These are phyloP conservation scores for Hypholoma fasciculare DNA, from an alignment of 768 basidiomycete species.

Conservation along the genomic window DNA sequence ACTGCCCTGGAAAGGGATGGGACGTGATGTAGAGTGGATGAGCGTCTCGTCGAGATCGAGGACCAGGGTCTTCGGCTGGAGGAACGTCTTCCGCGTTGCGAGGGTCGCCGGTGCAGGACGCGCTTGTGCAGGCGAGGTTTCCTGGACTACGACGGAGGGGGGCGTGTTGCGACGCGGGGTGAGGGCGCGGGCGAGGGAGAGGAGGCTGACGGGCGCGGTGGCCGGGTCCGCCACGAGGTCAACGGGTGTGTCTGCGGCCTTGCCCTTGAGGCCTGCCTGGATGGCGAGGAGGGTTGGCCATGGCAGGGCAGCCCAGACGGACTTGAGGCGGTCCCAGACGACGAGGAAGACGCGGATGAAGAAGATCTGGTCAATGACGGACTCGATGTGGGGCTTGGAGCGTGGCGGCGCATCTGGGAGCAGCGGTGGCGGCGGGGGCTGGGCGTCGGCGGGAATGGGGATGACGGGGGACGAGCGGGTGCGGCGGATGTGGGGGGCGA, in stretches of 20 bases:
- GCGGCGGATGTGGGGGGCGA: conserved; percentile 31
- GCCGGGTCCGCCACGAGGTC: conserved; percentile 5
- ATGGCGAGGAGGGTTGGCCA: conserved; percentile 12
- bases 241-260: conserved; percentile 12
- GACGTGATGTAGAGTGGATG: conserved; percentile 93
- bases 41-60: conserved; percentile 98
- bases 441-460: conserved; percentile 19
- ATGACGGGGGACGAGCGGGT: conserved; percentile 60
- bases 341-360: conserved; percentile 69
- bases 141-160: conserved; percentile 1
- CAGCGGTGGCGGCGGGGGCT: conserved; percentile 23
- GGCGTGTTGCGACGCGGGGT: conserved; percentile 11
- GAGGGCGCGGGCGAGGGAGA: not conserved
- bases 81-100: conserved; percentile 62
- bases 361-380: conserved; percentile 59
- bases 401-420: conserved; percentile 27
- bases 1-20: conserved; percentile 48
- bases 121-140: conserved; percentile 32
- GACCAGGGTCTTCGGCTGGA: conserved; percentile 90
- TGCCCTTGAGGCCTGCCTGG: conserved; percentile 14
- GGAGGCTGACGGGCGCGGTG: not conserved
- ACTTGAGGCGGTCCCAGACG: conserved; percentile 68
- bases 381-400: conserved; percentile 39
- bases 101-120: conserved; percentile 45
- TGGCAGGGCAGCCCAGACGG: conserved; percentile 55